Evolutionary conservation across 2,329 filamentous ascomycete genomes (phyloP).

Genomic region (Tolypocladium tundrense): DNA sequence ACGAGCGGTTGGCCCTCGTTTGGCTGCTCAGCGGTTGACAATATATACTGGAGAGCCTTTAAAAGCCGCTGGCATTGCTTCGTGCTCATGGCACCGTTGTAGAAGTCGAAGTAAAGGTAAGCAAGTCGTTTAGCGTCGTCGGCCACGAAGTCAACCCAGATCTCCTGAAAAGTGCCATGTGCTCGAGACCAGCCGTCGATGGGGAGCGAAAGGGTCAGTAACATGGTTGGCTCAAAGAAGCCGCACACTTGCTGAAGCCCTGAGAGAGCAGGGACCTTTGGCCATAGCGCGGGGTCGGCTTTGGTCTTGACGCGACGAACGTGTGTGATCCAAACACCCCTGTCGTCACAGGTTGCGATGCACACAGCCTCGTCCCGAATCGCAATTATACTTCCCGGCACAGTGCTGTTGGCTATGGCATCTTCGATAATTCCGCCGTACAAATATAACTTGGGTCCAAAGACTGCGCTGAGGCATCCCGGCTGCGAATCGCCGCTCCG

Average conservation of each 20-base stretch:
- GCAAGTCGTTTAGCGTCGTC: too few species aligned
- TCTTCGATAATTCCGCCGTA: conserved; percentile 31
- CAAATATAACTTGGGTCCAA: conserved; percentile 23
- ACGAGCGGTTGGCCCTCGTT: conserved; percentile 13
- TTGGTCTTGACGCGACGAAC: conserved; percentile 26
- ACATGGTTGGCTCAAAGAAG: conserved; percentile 1
- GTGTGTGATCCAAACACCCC: conserved; percentile 31
- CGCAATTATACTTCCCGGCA: conserved; percentile 20
- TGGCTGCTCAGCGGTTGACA: conserved; percentile 11
- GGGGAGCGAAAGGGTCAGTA: conserved; percentile 5
- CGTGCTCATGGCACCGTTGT: conserved; percentile 33
- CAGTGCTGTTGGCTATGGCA: neutral
- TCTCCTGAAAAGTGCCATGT: conserved; percentile 25
- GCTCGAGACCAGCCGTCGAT: conserved; percentile 13
- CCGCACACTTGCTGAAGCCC: conserved; percentile 12
- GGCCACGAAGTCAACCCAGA: conserved; percentile 3
- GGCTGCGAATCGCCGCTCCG: conserved; percentile 29
- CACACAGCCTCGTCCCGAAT: conserved; percentile 22
- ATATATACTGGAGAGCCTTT: conserved; percentile 23
- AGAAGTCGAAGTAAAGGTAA: conserved; percentile 31
- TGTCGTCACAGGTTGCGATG: conserved; percentile 25
- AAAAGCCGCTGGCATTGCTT: conserved; percentile 25
- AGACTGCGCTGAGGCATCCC: conserved; percentile 25
- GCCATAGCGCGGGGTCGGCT: conserved; percentile 26
- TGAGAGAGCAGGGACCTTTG: conserved; percentile 25